Percentiles rank a stretch among this genome's conserved stretches.
These are phyloP conservation scores for Hypoxylon sp. DNA, from an alignment of 2,329 filamentous ascomycete species.

Conservation along the genomic window DNA sequence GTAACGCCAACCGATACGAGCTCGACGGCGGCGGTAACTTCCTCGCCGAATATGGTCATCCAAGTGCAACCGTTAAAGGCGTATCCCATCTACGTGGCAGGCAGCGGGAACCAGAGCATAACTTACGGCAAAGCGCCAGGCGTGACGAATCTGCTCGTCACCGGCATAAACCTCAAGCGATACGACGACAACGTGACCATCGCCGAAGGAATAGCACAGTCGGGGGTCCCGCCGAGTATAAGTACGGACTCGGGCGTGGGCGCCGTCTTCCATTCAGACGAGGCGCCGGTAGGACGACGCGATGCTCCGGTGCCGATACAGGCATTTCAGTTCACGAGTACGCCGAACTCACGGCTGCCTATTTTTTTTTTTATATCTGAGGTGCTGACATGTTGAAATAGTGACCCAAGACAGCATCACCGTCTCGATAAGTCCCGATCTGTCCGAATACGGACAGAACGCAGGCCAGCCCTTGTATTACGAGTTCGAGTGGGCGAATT, in stretches of 20 bases:
- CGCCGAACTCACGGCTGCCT: neutral
- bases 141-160: constrained; percentile 17
- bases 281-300: constrained; percentile 3
- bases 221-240: neutral
- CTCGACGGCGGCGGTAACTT: constrained; percentile 13
- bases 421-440: constrained; percentile 6
- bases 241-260: neutral
- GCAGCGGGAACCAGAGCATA: neutral
- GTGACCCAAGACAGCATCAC: constrained; percentile 16
- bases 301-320: neutral
- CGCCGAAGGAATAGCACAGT: constrained; percentile 5
- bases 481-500: constrained; percentile 37
- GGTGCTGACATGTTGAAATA: constrained; percentile 12
- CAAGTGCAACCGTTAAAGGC: constrained; percentile 8
- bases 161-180: constrained; percentile 14
- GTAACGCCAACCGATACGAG: neutral
- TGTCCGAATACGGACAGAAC: neutral
- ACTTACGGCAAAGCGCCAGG: constrained; percentile 1
- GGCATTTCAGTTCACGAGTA: constrained; percentile 19
- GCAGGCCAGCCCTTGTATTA: constrained; percentile 32
- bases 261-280: neutral
- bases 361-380: neutral
- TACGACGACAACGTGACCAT: constrained; percentile 7
- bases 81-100: constrained; percentile 12
- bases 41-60: constrained; percentile 23